phyloP scores from a whole-genome alignment of 306 rosid genomes.

The Chamaecrista fasciculata region DNA sequence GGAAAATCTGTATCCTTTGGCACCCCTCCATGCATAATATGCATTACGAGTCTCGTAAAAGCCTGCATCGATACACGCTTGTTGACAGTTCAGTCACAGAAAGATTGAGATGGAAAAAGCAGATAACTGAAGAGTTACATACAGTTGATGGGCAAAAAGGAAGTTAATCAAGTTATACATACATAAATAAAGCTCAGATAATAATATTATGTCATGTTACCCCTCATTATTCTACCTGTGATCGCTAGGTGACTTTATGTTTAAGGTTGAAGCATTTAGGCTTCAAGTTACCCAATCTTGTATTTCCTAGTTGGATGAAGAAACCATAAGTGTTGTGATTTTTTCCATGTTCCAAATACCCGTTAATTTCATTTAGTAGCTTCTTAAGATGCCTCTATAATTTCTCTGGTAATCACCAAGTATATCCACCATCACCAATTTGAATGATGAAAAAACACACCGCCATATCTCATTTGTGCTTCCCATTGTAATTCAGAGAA shows the following conservation, averaged over 20 bases:
- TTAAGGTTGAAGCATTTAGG: not conserved
- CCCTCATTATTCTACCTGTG: not conserved
- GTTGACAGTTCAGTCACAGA: conserved; percentile 11
- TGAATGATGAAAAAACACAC: conserved; percentile 5
- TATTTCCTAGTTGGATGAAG: not conserved
- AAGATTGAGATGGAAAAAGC: conserved; percentile 14
- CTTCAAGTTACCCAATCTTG: not conserved
- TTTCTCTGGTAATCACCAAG: conserved; percentile 8
- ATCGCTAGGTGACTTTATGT: not conserved
- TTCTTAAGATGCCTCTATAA: not conserved
- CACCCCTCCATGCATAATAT: conserved; percentile 95
- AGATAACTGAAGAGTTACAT: not conserved
- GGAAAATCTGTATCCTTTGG: conserved; percentile 74
- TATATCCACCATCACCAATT: conserved; percentile 9
- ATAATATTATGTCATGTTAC: conserved; percentile 2
- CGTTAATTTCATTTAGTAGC: not conserved
- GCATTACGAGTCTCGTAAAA: conserved; percentile 94
- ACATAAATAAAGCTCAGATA: not conserved
- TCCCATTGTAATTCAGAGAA: conserved; percentile 4
- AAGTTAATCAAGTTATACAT: no score
- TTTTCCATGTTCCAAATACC: not conserved
- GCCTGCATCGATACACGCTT: conserved; percentile 44
- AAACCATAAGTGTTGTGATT: not conserved
- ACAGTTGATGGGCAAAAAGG: conserved; percentile 16
- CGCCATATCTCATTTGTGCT: conserved; percentile 9